Evolutionary conservation across 208 protist genomes (phyloP), one percentile per base, ranked within the genome.

Genomic region (Acanthamoeba culbertsoni): DNA sequence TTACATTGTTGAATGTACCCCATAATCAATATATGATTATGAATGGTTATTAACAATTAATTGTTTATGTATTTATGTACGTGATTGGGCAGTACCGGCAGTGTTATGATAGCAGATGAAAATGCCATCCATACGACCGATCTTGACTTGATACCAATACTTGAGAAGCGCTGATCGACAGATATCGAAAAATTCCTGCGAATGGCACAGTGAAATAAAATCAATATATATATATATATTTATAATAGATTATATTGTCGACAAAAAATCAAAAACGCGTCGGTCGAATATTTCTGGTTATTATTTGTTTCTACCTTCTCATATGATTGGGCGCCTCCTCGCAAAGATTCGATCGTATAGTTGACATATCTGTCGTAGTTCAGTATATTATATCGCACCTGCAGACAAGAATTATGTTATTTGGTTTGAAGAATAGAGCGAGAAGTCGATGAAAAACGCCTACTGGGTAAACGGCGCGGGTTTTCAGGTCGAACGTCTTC

Each of bases 41-140:
- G n/a, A n/a, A n/a, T n/a, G n/a, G n/a, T n/a, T n/a, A n/a, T n/a
- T n/a, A n/a, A n/a, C n/a, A n/a, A n/a, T n/a, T n/a, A n/a, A n/a
- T n/a, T n/a, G n/a, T n/a, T n/a, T n/a, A n/a, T n/a, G n/a, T n/a
- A n/a, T n/a, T n/a, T n/a, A n/a, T n/a, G n/a, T n/a, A n/a, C n/a
- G n/a, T n/a, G n/a, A n/a, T n/a, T n/a, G n/a, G 26, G 8, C 7
- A 26, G 28, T 88, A 88, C 48, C 45, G 7, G 1, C 33, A 1
- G 96, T 97, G 28, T 97, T 97, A n/a, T 97, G 96, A 88, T 97
- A 97, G 28, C 73, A 55, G 1, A 96, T 35, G 73, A 97, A 96
- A 3, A 97, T 93, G 43, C 96, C 96, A 12, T 86, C 68, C 96
- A 97, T 97, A 0, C 73, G 28, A 35, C 96, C 96, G 5, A 97